A percentile compares a stretch with the other conserved stretches of the same genome.
These are phyloP conservation scores for Endogone sp. DNA, from an alignment of 192 early-diverging fungal genomes.

Conservation along the genomic window DNA sequence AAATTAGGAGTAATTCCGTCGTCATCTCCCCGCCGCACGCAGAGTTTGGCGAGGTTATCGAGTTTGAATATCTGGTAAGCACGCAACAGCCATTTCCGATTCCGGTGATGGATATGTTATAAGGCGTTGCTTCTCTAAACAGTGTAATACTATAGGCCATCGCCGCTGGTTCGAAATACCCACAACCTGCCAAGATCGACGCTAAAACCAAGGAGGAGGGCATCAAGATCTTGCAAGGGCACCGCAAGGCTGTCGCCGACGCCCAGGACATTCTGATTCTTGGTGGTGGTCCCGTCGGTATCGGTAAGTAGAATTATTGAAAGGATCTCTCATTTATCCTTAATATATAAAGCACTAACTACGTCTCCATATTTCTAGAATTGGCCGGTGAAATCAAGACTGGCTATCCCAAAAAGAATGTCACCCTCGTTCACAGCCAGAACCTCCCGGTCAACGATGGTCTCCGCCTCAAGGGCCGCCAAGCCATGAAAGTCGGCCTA, in stretches of 20 bases:
- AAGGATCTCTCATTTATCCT: no score
- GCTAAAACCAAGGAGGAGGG: slow-evolving; percentile 34
- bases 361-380: slow-evolving; percentile 19
- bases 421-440: slow-evolving; percentile 40
- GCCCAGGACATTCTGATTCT: slow-evolving; percentile 49
- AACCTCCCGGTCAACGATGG: slow-evolving; percentile 29
- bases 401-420: slow-evolving; percentile 32
- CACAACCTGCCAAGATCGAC: slow-evolving; percentile 33
- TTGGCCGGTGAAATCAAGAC: slow-evolving; percentile 51
- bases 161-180: slow-evolving; percentile 47
- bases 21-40: slow-evolving; percentile 22
- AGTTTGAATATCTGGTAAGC: slow-evolving; percentile 46
- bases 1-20: slow-evolving; percentile 37
- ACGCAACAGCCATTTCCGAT: no score
- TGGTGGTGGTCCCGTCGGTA: slow-evolving; percentile 59
- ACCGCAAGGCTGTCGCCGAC: slow-evolving; percentile 30
- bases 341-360: no score
- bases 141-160: slow-evolving; percentile 16
- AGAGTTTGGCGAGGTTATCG: slow-evolving; percentile 22
- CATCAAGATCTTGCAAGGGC: slow-evolving; percentile 23
- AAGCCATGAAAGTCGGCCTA: slow-evolving; percentile 36
- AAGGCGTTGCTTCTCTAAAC: neutral
- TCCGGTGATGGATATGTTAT: no score
- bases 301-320: slow-evolving; percentile 21
- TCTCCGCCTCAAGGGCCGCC: slow-evolving; percentile 8